Base-by-base conservation (phyloP, 2,329 filamentous ascomycete genomes). In the Colletotrichum liriopes region DNA sequence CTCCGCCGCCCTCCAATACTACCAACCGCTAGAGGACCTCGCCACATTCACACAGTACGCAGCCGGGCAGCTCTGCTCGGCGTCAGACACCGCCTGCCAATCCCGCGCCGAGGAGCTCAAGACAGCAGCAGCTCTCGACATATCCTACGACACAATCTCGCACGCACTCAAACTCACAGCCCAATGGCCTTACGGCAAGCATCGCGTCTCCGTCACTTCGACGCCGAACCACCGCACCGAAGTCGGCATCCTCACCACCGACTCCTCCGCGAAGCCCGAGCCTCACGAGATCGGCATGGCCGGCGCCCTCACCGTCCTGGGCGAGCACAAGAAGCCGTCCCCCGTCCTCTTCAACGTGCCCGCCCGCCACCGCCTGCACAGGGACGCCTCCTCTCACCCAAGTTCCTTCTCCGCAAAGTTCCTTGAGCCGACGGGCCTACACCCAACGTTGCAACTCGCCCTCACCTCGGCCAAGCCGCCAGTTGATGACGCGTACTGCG, bases 311-410 rank as follows among this genome's bases (percentile, higher is more conserved):
- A 92, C 91, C 0, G 93, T 97, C 3, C 83, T 98, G 0, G 94
- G 94, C 29, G 89, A 95, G 77, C 90, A 95, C 77, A 86, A 87
- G 49, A 90, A 91, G 74, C 90, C 94, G 14, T 93, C 93, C 49
- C 88, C 93, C 2, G 93, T 94, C 0, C 85, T 96, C 56, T 98
- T 98, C 84, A 91, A 93, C 54, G 96, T 97, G 75, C 92, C 94
- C 2, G 91, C 94, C 3, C 91, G 95, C 0, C 95, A 98, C 81
- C 84, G 87, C 47, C 43, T 59, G 2, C 90, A 93, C 76, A 84
- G 88, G 16, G 77, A 81, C 1, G 51, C 7, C 6, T 41, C 60
- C 8, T 14, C 49, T 8, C 76, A 78, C 26, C 76, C 81, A 0
- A 65, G 60, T 16, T 80, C 83, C 63, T 97, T 94, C 81, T 86